Evolutionary conservation across 257 asterid species (phyloP).

Genomic region (Euphrasia confusa): DNA sequence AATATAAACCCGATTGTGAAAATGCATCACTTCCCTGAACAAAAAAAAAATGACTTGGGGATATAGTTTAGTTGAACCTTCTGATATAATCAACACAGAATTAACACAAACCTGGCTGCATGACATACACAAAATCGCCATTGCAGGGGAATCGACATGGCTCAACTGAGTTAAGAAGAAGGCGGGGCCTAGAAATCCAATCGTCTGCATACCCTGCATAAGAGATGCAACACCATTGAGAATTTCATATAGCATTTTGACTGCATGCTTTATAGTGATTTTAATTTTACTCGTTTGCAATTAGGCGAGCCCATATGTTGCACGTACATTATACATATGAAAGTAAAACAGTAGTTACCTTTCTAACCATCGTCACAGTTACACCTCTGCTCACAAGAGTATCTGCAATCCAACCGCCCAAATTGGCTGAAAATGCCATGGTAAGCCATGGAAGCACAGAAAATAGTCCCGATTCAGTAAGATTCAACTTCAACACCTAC

Average conservation of each 20-base stretch:
- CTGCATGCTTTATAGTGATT: slow-evolving; percentile 10
- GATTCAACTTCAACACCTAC: slow-evolving; percentile 86
- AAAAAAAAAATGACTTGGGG: slow-evolving; percentile 13
- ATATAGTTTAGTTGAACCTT: slow-evolving; percentile 1
- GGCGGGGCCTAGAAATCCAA: slow-evolving; percentile 93
- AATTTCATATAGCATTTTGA: not conserved
- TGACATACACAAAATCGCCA: slow-evolving; percentile 87
- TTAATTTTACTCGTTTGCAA: too few species aligned
- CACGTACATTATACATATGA: not conserved
- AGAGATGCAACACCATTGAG: slow-evolving; percentile 11
- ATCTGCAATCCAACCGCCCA: slow-evolving; percentile 95
- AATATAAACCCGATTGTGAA: slow-evolving; percentile 87
- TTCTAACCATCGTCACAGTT: slow-evolving; percentile 71
- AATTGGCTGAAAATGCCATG: slow-evolving; percentile 81
- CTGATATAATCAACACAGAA: slow-evolving; percentile 8
- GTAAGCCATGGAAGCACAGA: slow-evolving; percentile 89
- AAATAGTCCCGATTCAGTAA: slow-evolving; percentile 67
- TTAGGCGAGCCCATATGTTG: too few species aligned
- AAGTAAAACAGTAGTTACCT: slow-evolving; percentile 39
- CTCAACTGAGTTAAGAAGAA: slow-evolving; percentile 89
- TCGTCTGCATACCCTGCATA: slow-evolving; percentile 81
- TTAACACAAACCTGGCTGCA: slow-evolving; percentile 76
- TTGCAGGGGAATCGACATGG: slow-evolving; percentile 80
- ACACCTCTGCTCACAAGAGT: slow-evolving; percentile 77
- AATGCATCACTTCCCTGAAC: slow-evolving; percentile 82